phyloP scores from a whole-genome alignment of 2,329 filamentous ascomycete species.

The Epichloe sibirici region DNA sequence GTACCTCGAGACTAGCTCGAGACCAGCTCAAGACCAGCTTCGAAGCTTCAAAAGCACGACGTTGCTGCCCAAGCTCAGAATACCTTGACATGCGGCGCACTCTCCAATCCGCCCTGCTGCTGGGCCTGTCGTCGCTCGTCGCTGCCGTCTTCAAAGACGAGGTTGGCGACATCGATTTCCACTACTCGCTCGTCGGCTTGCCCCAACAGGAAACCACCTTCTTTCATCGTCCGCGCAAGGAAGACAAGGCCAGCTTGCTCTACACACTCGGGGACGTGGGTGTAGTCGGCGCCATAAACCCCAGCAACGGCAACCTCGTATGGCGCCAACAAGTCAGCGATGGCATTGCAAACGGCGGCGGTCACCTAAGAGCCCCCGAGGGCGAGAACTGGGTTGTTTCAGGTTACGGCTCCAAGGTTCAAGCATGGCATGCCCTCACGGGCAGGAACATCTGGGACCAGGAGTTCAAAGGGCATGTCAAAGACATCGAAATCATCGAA shows the following conservation, averaged over 20 bases:
- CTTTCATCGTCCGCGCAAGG: slow-evolving; percentile 76
- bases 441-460: slow-evolving; percentile 69
- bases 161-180: slow-evolving; percentile 84
- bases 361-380: slow-evolving; percentile 60
- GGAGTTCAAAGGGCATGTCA: slow-evolving; percentile 43
- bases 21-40: not conserved
- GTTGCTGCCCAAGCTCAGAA: slow-evolving; percentile 1
- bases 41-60: slow-evolving; percentile 6
- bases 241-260: slow-evolving; percentile 76
- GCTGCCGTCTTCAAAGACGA: slow-evolving; percentile 77
- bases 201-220: slow-evolving; percentile 78
- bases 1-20: too few species aligned
- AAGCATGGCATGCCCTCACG: slow-evolving; percentile 72
- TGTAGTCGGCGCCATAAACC: slow-evolving; percentile 79
- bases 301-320: slow-evolving; percentile 67
- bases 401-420: slow-evolving; percentile 56
- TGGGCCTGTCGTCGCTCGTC: slow-evolving; percentile 30
- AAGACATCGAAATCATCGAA: slow-evolving; percentile 68
- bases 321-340: slow-evolving; percentile 72
- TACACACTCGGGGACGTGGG: slow-evolving; percentile 82
- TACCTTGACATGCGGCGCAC: slow-evolving; percentile 22
- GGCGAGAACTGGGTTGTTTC: slow-evolving; percentile 68
- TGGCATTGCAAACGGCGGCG: slow-evolving; percentile 31
- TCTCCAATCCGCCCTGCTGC: slow-evolving; percentile 23
- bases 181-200: slow-evolving; percentile 76